A percentile compares a stretch with the other conserved stretches of the same genome.
Conservation (phyloP, 495 filamentous ascomycete genomes). For the Baudoinia panamericana region DNA sequence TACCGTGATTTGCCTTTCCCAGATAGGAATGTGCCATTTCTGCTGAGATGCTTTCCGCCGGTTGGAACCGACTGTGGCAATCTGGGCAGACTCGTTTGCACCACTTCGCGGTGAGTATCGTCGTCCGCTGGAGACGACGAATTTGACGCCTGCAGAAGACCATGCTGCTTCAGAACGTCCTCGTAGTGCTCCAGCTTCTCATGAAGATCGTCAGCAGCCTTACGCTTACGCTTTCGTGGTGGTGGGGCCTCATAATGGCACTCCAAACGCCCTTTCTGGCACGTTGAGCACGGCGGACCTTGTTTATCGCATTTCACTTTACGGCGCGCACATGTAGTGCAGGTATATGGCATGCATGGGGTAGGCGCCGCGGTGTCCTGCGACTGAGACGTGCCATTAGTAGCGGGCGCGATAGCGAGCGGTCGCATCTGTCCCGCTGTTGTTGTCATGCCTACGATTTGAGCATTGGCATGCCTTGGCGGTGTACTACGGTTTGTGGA, state of each 20-base stretch:
- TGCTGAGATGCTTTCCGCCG: neutral
- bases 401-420: slow-evolving; percentile 2
- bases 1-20: slow-evolving; percentile 10
- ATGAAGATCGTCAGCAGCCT: slow-evolving; percentile 10
- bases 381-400: neutral
- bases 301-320: slow-evolving; percentile 22
- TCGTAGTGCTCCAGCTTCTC: slow-evolving; percentile 17
- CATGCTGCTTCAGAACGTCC: slow-evolving; percentile 12
- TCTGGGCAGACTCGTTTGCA: neutral
- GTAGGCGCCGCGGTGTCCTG: neutral
- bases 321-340: slow-evolving; percentile 13
- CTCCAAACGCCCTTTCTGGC: slow-evolving; percentile 9
- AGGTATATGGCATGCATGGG: slow-evolving; percentile 17
- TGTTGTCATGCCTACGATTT: too few relatives aligned
- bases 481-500: too few relatives aligned
- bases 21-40: slow-evolving; percentile 8
- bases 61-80: neutral
- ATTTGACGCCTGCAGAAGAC: slow-evolving; percentile 1
- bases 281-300: slow-evolving; percentile 16
- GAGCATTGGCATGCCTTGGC: too few relatives aligned
- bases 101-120: neutral
- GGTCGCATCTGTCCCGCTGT: neutral
- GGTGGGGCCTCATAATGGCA: slow-evolving; percentile 19
- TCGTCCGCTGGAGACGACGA: neutral
- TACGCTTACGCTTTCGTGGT: slow-evolving; percentile 18